A percentile compares a stretch with the other conserved stretches of the same genome.
Conservation (phyloP, 2,329 filamentous ascomycete genomes). For the Fusarium illudens region DNA sequence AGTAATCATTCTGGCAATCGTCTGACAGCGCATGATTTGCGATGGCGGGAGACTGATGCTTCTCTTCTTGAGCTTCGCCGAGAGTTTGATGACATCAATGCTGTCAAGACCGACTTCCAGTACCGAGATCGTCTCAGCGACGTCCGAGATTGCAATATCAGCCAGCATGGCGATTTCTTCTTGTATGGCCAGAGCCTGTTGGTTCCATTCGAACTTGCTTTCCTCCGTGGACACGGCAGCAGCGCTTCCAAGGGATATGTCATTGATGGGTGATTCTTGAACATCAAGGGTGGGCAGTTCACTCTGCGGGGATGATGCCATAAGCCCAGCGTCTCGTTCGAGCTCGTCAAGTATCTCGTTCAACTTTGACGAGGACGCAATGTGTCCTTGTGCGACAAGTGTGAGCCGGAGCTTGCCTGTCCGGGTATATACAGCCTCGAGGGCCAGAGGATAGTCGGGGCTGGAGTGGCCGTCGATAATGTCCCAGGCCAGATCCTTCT, state of each 20-base stretch:
- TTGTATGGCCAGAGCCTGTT: constrained; percentile 61
- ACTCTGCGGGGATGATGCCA: constrained; percentile 13
- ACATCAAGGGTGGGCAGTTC: constrained; percentile 11
- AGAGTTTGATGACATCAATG: constrained; percentile 88
- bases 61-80: constrained; percentile 71
- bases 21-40: constrained; percentile 77
- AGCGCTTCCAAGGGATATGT: background rate
- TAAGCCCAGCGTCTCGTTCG: constrained; percentile 33
- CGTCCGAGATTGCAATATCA: constrained; percentile 56
- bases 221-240: constrained; percentile 46
- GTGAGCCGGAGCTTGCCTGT: constrained; percentile 62
- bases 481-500: constrained; percentile 61
- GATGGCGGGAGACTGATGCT: constrained; percentile 74
- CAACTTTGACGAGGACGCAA: constrained; percentile 46
- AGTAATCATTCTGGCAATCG: constrained; percentile 66
- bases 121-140: constrained; percentile 70
- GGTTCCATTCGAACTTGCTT: constrained; percentile 66
- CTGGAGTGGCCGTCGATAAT: constrained; percentile 56
- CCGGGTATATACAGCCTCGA: constrained; percentile 71
- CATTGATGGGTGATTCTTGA: background rate
- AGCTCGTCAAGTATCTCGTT: constrained; percentile 50
- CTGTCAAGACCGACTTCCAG: constrained; percentile 90
- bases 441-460: constrained; percentile 78
- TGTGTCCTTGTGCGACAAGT: constrained; percentile 63
- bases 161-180: constrained; percentile 71